Base-by-base conservation (phyloP, 805 yeast species). In the Starmerella tilneyi region DNA sequence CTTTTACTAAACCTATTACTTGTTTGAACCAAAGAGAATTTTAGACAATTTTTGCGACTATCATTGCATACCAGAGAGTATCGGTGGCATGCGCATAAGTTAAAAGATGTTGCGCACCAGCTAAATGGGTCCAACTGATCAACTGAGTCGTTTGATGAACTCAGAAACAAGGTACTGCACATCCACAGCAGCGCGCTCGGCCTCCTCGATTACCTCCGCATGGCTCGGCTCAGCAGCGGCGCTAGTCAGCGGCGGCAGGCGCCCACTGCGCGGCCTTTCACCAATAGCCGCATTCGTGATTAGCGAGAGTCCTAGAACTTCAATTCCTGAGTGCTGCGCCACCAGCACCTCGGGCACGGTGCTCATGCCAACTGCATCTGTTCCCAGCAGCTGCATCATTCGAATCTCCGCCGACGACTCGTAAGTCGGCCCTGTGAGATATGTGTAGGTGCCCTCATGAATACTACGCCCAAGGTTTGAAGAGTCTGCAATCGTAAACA, bases 331-430 rank as follows among this genome's bases (percentile, higher is more conserved):
- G 62, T 92, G 97, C 61, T 94, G 78, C 2, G 96, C 97, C 16
- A 85, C 81, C 49, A 85, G 76, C 2, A 85, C 94, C 63, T 89
- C 98, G 0, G 98, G 96, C 27, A 89, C 96, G 0, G 97, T 92
- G 46, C 94, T 82, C 98, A 89, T 89, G 4, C 97, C 97, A 2
- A 88, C 97, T 0, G 92, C 83, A 63, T 89, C 97, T 42, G 84
- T 96, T 9, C 97, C 97, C 23, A 81, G 52, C 5, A 66, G 54
- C 48, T 77, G 63, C 38, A 89, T 67, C 70, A 79, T 70, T 46
- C 94, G 71, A n/a, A 81, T 81, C 66, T 89, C 98, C 0, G 96
- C 95, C 56, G 96, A 72, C 3, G 84, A 75, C 66, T 89, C 98
- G 63, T 81, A 89, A 1, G 96, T 84, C 4, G 98, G 97, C 0